These are phyloP conservation scores for Dispira simplex DNA, from an alignment of 192 early-diverging fungal genomes.

Conservation along the genomic window DNA sequence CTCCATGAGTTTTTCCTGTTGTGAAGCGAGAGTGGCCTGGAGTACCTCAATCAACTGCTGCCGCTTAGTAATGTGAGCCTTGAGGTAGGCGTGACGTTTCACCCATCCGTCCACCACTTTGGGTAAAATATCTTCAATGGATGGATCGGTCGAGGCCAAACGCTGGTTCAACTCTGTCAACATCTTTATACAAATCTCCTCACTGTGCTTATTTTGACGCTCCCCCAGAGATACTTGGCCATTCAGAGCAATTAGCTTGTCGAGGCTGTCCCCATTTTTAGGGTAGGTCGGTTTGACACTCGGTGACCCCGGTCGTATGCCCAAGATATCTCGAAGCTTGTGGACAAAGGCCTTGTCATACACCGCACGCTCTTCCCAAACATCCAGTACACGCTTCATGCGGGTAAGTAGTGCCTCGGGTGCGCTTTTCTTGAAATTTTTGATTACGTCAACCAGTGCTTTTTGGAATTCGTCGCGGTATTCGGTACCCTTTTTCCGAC, in stretches of 20 bases:
- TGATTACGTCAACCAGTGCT: slow-evolving; percentile 10
- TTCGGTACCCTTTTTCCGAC: slow-evolving; percentile 14
- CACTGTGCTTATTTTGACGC: background rate
- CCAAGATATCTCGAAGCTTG: slow-evolving; percentile 4
- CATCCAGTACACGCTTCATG: slow-evolving; percentile 11
- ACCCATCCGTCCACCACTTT: background rate
- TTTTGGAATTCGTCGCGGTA: slow-evolving; percentile 12
- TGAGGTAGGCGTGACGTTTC: background rate
- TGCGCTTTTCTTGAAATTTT: slow-evolving; percentile 12
- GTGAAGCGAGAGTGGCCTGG: background rate
- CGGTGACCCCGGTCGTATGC: background rate
- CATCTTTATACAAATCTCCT: background rate
- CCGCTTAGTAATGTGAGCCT: slow-evolving; percentile 1
- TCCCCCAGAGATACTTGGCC: background rate
- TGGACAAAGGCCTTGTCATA: slow-evolving; percentile 14
- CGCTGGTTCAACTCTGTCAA: background rate
- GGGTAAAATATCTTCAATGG: background rate
- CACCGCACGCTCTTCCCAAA: slow-evolving; percentile 16
- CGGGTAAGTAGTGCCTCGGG: slow-evolving; percentile 3
- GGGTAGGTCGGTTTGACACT: background rate
- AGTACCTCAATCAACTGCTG: background rate
- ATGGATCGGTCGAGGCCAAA: background rate
- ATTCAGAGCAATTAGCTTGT: background rate
- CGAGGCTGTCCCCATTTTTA: background rate
- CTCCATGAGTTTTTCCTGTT: slow-evolving; percentile 2